phyloP scores from a whole-genome alignment of 331 rosid species.

The Rhamnella rubrinervis region DNA sequence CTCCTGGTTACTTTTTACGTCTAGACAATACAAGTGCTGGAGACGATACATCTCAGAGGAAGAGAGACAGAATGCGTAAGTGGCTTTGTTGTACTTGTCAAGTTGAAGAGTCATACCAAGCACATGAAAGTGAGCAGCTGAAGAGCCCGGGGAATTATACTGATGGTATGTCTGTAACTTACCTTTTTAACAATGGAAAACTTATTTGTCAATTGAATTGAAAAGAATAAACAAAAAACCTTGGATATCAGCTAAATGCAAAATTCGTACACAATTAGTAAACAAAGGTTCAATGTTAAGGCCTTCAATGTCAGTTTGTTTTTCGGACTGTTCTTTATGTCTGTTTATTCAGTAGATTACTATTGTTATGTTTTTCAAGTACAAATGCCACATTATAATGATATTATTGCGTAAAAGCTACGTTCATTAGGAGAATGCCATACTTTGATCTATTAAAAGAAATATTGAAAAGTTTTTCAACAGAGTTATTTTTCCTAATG shows the following conservation, averaged over 20 bases:
- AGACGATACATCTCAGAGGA: conserved; percentile 53
- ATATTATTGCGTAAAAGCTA: too few relatives aligned
- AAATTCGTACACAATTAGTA: too few relatives aligned
- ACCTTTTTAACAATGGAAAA: conserved; percentile 1
- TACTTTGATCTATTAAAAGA: too few relatives aligned
- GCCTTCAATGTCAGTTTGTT: too few relatives aligned
- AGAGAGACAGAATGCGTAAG: conserved; percentile 81
- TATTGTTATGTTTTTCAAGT: too few relatives aligned
- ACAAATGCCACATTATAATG: too few relatives aligned
- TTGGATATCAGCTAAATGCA: not conserved
- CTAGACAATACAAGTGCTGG: conserved; percentile 37
- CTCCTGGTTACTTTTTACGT: conserved; percentile 69
- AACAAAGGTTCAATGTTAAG: too few relatives aligned
- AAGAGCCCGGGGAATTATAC: conserved; percentile 68
- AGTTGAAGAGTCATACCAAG: conserved; percentile 70
- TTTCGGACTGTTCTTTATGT: too few relatives aligned
- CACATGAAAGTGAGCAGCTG: conserved; percentile 68
- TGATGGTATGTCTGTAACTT: conserved; percentile 53
- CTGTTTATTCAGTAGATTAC: too few relatives aligned
- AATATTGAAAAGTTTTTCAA: too few relatives aligned
- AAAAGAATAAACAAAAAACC: not conserved
- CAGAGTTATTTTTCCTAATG: too few relatives aligned
- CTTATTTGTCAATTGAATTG: not conserved
- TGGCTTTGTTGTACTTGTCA: conserved; percentile 93
- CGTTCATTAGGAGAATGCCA: too few relatives aligned